These are phyloP conservation scores for Aureobasidium uvarum DNA, from an alignment of 2,329 filamentous ascomycete species.

Conservation along the genomic window DNA sequence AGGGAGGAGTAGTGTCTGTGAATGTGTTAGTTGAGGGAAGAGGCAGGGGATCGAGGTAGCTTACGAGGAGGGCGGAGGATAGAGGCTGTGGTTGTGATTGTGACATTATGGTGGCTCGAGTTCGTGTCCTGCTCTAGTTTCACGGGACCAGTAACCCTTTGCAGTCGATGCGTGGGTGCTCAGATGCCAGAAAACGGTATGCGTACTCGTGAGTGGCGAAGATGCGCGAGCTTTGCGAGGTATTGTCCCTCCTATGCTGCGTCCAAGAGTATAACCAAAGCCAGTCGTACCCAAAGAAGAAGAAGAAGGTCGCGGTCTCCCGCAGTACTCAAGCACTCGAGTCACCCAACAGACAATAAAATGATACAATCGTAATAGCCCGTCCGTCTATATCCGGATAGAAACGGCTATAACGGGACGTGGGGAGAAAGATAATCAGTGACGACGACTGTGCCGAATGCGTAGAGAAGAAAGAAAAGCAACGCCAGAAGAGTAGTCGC, in stretches of 20 bases:
- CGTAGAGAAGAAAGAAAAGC: neutral
- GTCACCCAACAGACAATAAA: neutral
- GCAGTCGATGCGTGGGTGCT: neutral
- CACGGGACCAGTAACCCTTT: neutral
- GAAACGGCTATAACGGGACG: conserved; percentile 12
- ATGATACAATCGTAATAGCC: neutral
- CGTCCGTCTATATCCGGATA: neutral
- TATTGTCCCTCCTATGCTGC: no score
- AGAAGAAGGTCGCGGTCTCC: neutral
- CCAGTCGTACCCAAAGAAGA: neutral
- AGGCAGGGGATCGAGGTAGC: neutral
- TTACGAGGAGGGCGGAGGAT: conserved; percentile 5
- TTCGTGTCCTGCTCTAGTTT: neutral
- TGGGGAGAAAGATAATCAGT: conserved; percentile 1
- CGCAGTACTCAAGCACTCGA: neutral
- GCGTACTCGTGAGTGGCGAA: neutral
- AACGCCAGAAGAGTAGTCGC: neutral
- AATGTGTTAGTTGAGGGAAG: neutral
- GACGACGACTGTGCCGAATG: neutral
- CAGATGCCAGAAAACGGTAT: neutral
- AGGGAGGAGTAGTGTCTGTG: conserved; percentile 20
- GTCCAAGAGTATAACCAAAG: no score
- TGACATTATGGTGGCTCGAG: neutral
- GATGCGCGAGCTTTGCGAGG: neutral
- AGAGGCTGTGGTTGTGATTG: neutral